Percentiles rank a stretch among this genome's conserved stretches.
These are phyloP conservation scores for Wickerhamomyces chambardii DNA, from an alignment of 805 yeast genomes.

Conservation along the genomic window DNA sequence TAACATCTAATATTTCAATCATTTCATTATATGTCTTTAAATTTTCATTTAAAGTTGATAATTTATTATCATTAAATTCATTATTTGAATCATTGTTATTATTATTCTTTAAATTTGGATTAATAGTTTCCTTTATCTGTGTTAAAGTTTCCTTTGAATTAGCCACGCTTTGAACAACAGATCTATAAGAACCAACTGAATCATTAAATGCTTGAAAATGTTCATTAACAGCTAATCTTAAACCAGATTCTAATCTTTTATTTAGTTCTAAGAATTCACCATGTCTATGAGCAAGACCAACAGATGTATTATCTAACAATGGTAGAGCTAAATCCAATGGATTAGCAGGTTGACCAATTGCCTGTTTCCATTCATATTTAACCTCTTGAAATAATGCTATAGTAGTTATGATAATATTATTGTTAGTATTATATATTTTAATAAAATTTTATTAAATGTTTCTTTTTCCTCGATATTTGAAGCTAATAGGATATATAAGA, in stretches of 20 bases:
- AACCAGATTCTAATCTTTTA: constrained; percentile 41
- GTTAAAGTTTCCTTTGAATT: constrained; percentile 54
- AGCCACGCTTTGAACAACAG: constrained; percentile 52
- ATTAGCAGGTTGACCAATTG: constrained; percentile 49
- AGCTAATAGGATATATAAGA: too few relatives aligned
- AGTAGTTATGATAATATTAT: neutral
- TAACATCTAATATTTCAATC: constrained; percentile 60
- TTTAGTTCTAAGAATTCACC: constrained; percentile 59
- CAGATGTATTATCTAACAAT: constrained; percentile 77
- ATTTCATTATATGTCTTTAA: constrained; percentile 56
- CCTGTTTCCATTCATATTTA: constrained; percentile 37
- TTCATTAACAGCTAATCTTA: constrained; percentile 67
- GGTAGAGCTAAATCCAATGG: constrained; percentile 83
- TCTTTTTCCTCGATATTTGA: too few relatives aligned
- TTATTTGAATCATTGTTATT: constrained; percentile 15
- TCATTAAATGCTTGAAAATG: constrained; percentile 80
- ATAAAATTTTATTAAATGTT: too few relatives aligned
- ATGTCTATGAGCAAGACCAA: constrained; percentile 75
- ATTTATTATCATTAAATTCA: constrained; percentile 1
- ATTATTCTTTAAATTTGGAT: constrained; percentile 40
- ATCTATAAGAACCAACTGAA: constrained; percentile 76
- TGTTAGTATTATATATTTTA: too few relatives aligned
- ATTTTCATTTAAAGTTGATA: constrained; percentile 42
- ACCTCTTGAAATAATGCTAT: constrained; percentile 19
- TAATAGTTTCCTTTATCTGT: constrained; percentile 38